phyloP scores from a whole-genome alignment of 1,284 basidiomycete genomes.

The Irpex sp. region DNA sequence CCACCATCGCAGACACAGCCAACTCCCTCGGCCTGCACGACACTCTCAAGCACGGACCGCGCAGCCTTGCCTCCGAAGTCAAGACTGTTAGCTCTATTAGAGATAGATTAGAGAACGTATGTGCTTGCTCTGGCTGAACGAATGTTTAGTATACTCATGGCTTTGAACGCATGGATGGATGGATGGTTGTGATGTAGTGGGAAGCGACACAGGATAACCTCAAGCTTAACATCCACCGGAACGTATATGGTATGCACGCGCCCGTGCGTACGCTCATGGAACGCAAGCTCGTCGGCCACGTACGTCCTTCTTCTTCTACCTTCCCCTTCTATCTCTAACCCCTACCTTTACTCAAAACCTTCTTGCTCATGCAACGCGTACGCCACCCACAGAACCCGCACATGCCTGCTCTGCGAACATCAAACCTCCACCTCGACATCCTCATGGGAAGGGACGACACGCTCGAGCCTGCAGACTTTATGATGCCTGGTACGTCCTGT shows the following conservation, averaged over 20 bases:
- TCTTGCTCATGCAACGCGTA: too few relatives aligned
- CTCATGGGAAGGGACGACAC: conserved; percentile 87
- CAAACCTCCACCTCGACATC: conserved; percentile 87
- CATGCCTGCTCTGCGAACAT: conserved; percentile 58
- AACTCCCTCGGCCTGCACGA: conserved; percentile 78
- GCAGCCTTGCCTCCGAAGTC: conserved; percentile 70
- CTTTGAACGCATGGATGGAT: too few relatives aligned
- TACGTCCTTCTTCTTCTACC: conserved; percentile 39
- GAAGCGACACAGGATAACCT: conserved; percentile 88
- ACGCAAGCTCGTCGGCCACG: conserved; percentile 78
- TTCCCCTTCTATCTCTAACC: too few relatives aligned
- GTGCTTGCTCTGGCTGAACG: conserved; percentile 17
- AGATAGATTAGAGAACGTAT: conserved; percentile 67
- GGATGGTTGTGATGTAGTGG: too few relatives aligned
- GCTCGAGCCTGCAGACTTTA: conserved; percentile 46
- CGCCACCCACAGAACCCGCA: conserved; percentile 48
- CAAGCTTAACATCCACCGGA: conserved; percentile 82
- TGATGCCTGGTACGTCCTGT: conserved; percentile 42
- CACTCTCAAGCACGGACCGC: conserved; percentile 71
- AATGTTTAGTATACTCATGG: background rate
- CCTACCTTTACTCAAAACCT: too few relatives aligned
- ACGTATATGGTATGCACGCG: conserved; percentile 83
- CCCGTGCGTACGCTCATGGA: conserved; percentile 94
- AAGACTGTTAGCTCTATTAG: conserved; percentile 54
- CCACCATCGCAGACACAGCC: conserved; percentile 64